Conservation (phyloP, 169 alveolate genomes). For the Eimeria praecox region DNA sequence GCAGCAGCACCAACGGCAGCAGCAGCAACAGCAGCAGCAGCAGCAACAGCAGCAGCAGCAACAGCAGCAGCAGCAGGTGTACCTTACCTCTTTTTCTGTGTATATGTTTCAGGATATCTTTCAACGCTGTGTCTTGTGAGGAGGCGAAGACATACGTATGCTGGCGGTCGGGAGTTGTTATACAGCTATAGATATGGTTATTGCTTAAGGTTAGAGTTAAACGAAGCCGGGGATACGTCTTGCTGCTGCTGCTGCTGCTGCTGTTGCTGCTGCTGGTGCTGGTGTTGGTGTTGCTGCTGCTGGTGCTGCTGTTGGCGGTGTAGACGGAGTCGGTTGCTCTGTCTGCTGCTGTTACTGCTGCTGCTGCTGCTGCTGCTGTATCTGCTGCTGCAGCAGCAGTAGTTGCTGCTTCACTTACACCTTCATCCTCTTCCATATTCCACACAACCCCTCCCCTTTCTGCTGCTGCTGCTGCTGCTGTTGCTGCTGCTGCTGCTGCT, state of each 20-base stretch:
- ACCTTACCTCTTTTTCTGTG: constrained; percentile 21
- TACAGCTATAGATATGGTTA: constrained; percentile 41
- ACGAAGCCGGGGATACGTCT: neutral
- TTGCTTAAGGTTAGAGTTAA: constrained; percentile 22
- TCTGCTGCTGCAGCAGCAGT: neutral
- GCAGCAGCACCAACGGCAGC: constrained; percentile 16
- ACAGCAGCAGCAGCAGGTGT: neutral
- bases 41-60: constrained; percentile 16
- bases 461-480: neutral
- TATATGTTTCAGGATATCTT: neutral
- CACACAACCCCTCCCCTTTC: neutral
- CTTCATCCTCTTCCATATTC: neutral
- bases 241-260: constrained; percentile 58
- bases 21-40: constrained; percentile 6
- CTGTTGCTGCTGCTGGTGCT: neutral
- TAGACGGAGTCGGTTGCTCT: neutral
- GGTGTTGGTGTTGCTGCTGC: neutral
- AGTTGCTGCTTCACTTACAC: neutral
- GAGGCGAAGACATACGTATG: constrained; percentile 24
- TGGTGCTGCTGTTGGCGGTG: neutral
- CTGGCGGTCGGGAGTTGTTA: constrained; percentile 3
- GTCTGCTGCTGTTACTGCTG: neutral
- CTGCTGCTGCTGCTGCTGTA: neutral
- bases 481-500: neutral
- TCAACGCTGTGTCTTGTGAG: constrained; percentile 1